Percentiles rank a stretch among this genome's conserved stretches.
Evolutionary conservation across 2,329 filamentous ascomycete genomes (phyloP).

Genomic region (Rhinocladiella similis): DNA sequence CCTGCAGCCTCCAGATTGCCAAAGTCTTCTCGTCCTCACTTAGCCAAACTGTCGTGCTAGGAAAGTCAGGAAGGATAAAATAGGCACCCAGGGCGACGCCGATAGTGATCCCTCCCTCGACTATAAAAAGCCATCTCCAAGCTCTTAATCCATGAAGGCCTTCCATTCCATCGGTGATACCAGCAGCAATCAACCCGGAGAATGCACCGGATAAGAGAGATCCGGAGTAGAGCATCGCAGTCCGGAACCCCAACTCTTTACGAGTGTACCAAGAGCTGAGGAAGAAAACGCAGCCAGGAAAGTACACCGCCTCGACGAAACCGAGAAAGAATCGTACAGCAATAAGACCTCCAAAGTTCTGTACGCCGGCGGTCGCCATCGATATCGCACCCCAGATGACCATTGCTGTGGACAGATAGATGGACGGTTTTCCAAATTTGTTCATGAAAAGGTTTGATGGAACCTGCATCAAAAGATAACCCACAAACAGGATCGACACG

Average conservation of each 20-base stretch:
- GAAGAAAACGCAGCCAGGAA: constrained; percentile 64
- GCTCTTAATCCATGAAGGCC: constrained; percentile 48
- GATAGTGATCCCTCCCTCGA: constrained; percentile 55
- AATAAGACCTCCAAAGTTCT: constrained; percentile 61
- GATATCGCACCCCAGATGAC: constrained; percentile 39
- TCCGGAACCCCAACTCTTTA: constrained; percentile 22
- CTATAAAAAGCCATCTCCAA: constrained; percentile 62
- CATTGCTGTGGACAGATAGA: constrained; percentile 45
- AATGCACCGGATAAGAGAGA: constrained; percentile 71
- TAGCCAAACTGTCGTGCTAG: constrained; percentile 61
- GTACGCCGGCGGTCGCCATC: constrained; percentile 36
- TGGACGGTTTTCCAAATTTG: constrained; percentile 43
- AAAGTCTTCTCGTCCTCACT: constrained; percentile 58
- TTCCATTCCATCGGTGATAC: constrained; percentile 67
- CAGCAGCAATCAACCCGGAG: constrained; percentile 64
- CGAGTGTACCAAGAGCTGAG: constrained; percentile 68
- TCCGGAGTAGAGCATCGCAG: constrained; percentile 44
- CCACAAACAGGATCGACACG: constrained; percentile 51
- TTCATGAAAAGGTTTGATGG: constrained; percentile 36
- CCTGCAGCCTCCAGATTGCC: constrained; percentile 62
- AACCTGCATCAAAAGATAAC: constrained; percentile 62
- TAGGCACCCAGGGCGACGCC: constrained; percentile 41
- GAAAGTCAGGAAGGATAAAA: constrained; percentile 66
- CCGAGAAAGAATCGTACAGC: constrained; percentile 69
- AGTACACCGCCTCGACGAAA: constrained; percentile 68